A percentile compares a stretch with the other conserved stretches of the same genome.
These are phyloP conservation scores for Hypomontagnella monticulosa DNA, from an alignment of 495 filamentous ascomycete genomes.

Conservation along the genomic window DNA sequence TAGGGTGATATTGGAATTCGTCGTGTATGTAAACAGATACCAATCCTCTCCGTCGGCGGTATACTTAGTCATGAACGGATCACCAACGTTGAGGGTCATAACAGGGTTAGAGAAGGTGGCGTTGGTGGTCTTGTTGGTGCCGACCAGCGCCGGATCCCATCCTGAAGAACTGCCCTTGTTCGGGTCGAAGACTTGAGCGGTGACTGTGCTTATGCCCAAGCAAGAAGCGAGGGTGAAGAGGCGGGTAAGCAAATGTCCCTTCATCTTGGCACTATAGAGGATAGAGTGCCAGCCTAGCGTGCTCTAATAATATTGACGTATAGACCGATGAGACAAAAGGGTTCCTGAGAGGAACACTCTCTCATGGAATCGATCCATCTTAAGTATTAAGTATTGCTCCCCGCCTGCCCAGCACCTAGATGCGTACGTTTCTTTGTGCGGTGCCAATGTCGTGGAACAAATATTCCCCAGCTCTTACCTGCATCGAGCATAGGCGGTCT, in stretches of 20 bases:
- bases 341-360: slow-evolving; percentile 6
- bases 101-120: slow-evolving; percentile 49
- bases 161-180: slow-evolving; percentile 34
- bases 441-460: slow-evolving; percentile 26
- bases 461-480: slow-evolving; percentile 21
- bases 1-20: slow-evolving; percentile 46
- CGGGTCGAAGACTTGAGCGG: slow-evolving; percentile 41
- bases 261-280: slow-evolving; percentile 34
- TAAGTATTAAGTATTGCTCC: slow-evolving; percentile 32
- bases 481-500: slow-evolving; percentile 23
- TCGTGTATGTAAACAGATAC: slow-evolving; percentile 50
- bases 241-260: slow-evolving; percentile 12
- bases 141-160: slow-evolving; percentile 41
- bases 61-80: slow-evolving; percentile 42
- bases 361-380: slow-evolving; percentile 13
- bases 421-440: not conserved
- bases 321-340: not conserved
- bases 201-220: slow-evolving; percentile 26
- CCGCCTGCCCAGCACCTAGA: not conserved
- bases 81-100: slow-evolving; percentile 44
- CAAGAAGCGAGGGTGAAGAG: slow-evolving; percentile 26
- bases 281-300: not conserved
- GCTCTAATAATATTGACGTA: not conserved
- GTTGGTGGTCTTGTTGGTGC: slow-evolving; percentile 47
- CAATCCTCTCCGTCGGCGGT: slow-evolving; percentile 42